Evolutionary conservation across 768 basidiomycete species (phyloP).

Genomic region (Termitomyces bulborhizus): DNA sequence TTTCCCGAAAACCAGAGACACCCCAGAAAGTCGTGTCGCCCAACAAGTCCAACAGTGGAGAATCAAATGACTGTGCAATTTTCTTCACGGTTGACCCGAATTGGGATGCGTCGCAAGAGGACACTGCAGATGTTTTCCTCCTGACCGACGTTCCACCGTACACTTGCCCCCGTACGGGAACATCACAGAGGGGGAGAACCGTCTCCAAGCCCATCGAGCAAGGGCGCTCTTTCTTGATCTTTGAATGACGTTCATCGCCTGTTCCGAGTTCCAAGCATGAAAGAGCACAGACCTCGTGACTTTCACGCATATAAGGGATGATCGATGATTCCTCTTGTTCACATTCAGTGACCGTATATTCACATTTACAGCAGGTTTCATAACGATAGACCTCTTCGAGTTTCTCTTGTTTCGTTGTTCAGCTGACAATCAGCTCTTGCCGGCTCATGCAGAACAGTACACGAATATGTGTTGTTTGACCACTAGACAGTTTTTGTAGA

Average conservation of each 20-base stretch:
- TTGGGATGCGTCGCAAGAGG: neutral
- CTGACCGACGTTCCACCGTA: neutral
- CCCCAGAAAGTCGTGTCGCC: neutral
- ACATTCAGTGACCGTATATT: too few species aligned
- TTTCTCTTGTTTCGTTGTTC: too few species aligned
- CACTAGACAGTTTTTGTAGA: too few species aligned
- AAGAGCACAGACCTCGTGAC: too few species aligned
- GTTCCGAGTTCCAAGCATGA: too few species aligned
- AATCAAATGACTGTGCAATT: neutral
- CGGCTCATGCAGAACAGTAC: too few species aligned
- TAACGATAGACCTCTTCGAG: too few species aligned
- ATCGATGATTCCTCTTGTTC: too few species aligned
- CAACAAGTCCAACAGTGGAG: neutral
- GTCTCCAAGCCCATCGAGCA: neutral
- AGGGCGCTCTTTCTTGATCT: neutral
- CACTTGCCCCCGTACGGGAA: neutral
- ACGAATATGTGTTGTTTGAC: too few species aligned
- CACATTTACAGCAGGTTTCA: too few species aligned
- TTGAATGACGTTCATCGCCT: neutral
- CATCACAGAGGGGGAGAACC: neutral
- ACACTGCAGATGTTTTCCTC: neutral
- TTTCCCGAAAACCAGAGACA: neutral
- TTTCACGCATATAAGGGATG: too few species aligned
- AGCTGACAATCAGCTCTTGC: too few species aligned
- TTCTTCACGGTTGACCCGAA: constrained; percentile 1